Conservation (phyloP, 2,329 filamentous ascomycete species). For the Claviceps sorghi region DNA sequence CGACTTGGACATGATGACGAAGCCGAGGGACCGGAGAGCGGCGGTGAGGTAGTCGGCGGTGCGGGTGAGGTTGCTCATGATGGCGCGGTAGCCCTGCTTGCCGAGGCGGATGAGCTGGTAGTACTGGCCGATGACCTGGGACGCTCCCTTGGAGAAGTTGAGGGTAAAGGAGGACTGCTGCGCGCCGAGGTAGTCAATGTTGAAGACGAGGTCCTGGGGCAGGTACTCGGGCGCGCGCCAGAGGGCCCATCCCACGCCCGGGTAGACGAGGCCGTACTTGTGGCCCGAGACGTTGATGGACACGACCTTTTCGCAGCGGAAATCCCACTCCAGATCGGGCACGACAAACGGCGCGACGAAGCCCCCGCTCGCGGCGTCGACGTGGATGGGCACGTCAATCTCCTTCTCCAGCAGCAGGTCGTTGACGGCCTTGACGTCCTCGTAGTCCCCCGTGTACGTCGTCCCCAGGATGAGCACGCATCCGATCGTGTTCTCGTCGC, state of each 20-base stretch:
- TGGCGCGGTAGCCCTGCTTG: conserved; percentile 78
- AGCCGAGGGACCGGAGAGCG: conserved; percentile 59
- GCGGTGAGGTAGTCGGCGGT: conserved; percentile 76
- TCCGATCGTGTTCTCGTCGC: conserved; percentile 42
- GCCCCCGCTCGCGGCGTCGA: conserved; percentile 82
- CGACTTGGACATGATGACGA: conserved; percentile 75
- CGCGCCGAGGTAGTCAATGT: conserved; percentile 96
- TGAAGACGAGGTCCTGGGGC: conserved; percentile 88
- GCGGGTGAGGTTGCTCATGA: conserved; percentile 87
- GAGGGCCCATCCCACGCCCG: conserved; percentile 85
- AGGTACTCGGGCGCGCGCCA: conserved; percentile 75
- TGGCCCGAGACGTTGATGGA: conserved; percentile 92
- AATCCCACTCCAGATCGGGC: conserved; percentile 79
- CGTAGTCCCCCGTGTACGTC: conserved; percentile 92
- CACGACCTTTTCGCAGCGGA: conserved; percentile 73
- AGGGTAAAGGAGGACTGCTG: conserved; percentile 93
- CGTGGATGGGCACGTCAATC: conserved; percentile 77
- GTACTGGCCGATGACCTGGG: conserved; percentile 91
- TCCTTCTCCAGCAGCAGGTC: conserved; percentile 63
- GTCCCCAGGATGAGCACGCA: conserved; percentile 86
- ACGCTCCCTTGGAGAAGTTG: conserved; percentile 93
- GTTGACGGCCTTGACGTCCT: conserved; percentile 85
- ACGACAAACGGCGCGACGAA: conserved; percentile 88
- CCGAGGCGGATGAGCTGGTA: conserved; percentile 93
- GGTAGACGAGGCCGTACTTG: conserved; percentile 62